Percentiles rank a stretch among this genome's conserved stretches.
Evolutionary conservation across 108 stramenopile genomes (phyloP).

Genomic region (Aurantiochytrium sp.): DNA sequence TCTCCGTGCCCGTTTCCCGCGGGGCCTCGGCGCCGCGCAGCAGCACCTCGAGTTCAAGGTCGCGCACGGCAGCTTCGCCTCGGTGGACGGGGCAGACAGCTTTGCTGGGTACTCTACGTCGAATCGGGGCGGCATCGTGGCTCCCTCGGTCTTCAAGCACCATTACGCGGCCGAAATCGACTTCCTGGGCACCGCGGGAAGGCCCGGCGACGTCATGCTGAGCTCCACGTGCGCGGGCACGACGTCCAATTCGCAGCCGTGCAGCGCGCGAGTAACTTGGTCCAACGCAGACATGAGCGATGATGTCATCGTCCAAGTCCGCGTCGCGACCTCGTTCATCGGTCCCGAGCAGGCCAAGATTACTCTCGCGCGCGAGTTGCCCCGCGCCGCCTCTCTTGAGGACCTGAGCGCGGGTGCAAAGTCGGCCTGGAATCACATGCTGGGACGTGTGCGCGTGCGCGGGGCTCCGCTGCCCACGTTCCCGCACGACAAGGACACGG

Average conservation of each 20-base stretch:
- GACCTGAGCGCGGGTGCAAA: background rate
- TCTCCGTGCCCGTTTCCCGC: background rate
- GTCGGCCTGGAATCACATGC: slow-evolving; percentile 25
- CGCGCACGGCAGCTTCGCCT: background rate
- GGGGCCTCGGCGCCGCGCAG: background rate
- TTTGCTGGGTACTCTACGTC: background rate
- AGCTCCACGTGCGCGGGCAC: too few relatives aligned
- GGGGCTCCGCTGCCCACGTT: background rate
- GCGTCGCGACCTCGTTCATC: slow-evolving; percentile 37
- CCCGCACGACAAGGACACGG: background rate
- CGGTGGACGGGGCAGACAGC: background rate
- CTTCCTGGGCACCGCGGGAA: background rate
- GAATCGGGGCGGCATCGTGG: background rate
- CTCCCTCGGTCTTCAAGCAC: background rate
- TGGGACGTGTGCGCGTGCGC: slow-evolving; percentile 19
- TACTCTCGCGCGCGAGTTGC: background rate
- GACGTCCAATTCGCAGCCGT: background rate
- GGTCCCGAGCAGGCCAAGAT: background rate
- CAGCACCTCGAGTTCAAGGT: background rate
- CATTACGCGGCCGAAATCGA: background rate
- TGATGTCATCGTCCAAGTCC: background rate
- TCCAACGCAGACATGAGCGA: background rate
- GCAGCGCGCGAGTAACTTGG: background rate
- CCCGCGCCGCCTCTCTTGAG: background rate
- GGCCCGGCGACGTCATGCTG: background rate